A percentile compares a stretch with the other conserved stretches of the same genome.
Evolutionary conservation across 345 rosid genomes (phyloP).

Genomic region (Moricandia moricandioides): DNA sequence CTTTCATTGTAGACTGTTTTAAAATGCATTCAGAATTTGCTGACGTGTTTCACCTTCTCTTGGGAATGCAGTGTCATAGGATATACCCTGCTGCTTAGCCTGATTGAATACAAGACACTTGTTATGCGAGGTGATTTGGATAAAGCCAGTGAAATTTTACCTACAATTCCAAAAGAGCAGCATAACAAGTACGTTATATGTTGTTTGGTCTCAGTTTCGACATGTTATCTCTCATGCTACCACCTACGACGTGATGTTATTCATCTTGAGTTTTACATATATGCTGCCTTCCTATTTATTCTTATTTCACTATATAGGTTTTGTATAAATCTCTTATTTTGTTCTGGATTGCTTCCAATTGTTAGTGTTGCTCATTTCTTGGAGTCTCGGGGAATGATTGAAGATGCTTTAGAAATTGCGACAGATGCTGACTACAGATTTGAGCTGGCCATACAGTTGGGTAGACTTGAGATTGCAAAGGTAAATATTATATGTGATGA

Average conservation of each 20-base stretch:
- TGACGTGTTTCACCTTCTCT: slow-evolving; percentile 6
- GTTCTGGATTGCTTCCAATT: slow-evolving; percentile 19
- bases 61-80: slow-evolving; percentile 65
- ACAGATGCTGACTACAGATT: slow-evolving; percentile 94
- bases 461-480: slow-evolving; percentile 87
- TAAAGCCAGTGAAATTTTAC: slow-evolving; percentile 73
- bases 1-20: slow-evolving; percentile 12
- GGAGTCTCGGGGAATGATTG: slow-evolving; percentile 97
- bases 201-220: slow-evolving; percentile 6
- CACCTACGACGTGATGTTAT: too few relatives aligned
- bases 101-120: slow-evolving; percentile 92
- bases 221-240: neutral
- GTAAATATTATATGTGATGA: slow-evolving; percentile 39
- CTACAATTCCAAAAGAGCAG: slow-evolving; percentile 83
- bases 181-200: slow-evolving; percentile 61
- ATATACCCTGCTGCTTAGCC: slow-evolving; percentile 78
- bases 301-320: neutral
- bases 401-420: slow-evolving; percentile 95
- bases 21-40: slow-evolving; percentile 5
- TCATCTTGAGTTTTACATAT: too few relatives aligned
- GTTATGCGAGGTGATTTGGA: slow-evolving; percentile 93
- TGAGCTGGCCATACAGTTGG: slow-evolving; percentile 94
- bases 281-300: neutral
- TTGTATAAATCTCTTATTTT: slow-evolving; percentile 6
- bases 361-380: slow-evolving; percentile 93